Conservation (phyloP, 192 early-diverging fungal species). For the Backusella luteola region DNA sequence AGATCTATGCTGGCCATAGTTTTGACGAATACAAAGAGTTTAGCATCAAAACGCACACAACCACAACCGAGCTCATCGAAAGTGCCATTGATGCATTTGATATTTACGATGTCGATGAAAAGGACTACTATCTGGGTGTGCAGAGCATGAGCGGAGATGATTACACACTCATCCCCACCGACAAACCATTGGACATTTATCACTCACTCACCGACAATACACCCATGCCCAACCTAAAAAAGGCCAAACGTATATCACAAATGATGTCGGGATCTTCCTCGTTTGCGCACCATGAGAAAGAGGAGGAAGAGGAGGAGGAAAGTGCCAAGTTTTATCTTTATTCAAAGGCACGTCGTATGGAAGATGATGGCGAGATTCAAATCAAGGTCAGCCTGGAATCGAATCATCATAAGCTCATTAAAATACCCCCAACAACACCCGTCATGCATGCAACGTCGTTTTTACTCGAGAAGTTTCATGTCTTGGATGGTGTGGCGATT, state of each 20-base stretch:
- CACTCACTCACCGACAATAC: constrained; percentile 47
- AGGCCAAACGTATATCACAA: constrained; percentile 43
- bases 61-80: constrained; percentile 45
- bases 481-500: neutral
- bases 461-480: constrained; percentile 44
- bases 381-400: constrained; percentile 21
- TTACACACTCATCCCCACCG: constrained; percentile 45
- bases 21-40: neutral
- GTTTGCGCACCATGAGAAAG: neutral
- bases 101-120: neutral
- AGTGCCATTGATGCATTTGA: constrained; percentile 46
- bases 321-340: constrained; percentile 27
- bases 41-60: constrained; percentile 30
- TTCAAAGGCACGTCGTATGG: constrained; percentile 12
- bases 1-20: constrained; percentile 46
- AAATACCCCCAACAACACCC: constrained; percentile 25
- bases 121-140: constrained; percentile 45
- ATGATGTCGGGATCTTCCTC: constrained; percentile 29
- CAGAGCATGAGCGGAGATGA: constrained; percentile 50
- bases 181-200: constrained; percentile 53
- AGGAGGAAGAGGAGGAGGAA: neutral
- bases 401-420: constrained; percentile 16
- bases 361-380: constrained; percentile 23
- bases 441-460: constrained; percentile 44
- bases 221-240: constrained; percentile 46